Base-by-base conservation (phyloP, 805 yeast species). In the Teunomyces cretensis region DNA sequence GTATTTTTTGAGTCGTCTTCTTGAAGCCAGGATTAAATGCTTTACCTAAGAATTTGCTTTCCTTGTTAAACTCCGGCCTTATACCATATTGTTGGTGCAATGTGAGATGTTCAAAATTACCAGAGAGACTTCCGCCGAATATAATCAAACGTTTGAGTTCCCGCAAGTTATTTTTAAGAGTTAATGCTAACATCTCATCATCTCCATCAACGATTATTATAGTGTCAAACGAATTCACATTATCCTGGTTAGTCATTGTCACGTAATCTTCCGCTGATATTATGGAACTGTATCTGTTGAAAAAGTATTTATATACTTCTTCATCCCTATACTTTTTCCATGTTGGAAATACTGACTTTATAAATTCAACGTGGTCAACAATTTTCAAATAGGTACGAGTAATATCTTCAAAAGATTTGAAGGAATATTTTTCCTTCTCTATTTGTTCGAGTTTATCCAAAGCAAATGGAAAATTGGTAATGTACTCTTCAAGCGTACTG, bases 1-100 rank as follows among this genome's bases (percentile, higher is more conserved):
- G 19, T 2, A 59, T 41, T n/a, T 41, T 43, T 30, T 51, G 55
- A 1, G 33, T 11, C n/a, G 15, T 31, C 24, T 38, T 14, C 33
- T 43, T 43, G 35, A 49, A 45, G 5, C 53, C 51, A 6, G 53
- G 50, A 28, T 49, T 51, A 27, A 43, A 26, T 13, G 6, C 33
- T 16, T 14, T 13, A 13, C 28, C 30, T n/a, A 16, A 9, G 30
- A 35, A 9, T n/a, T 15, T 22, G 15, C 37, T 31, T 14, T 22
- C 7, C 6, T 24, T 27, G 16, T 32, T 37, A 15, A 38, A 43
- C 13, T 37, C 46, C 12, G 13, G 22, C 31, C 44, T 17, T 17
- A 43, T 6, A 4, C 44, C 38, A 30, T 39, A 22, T 9, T 33
- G 12, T 26, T 33, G 28, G 5, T 6, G 11, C 6, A 22, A 22